Evolutionary conservation across 2,329 filamentous ascomycete species (phyloP).

Genomic region (Fusarium oxysporum): DNA sequence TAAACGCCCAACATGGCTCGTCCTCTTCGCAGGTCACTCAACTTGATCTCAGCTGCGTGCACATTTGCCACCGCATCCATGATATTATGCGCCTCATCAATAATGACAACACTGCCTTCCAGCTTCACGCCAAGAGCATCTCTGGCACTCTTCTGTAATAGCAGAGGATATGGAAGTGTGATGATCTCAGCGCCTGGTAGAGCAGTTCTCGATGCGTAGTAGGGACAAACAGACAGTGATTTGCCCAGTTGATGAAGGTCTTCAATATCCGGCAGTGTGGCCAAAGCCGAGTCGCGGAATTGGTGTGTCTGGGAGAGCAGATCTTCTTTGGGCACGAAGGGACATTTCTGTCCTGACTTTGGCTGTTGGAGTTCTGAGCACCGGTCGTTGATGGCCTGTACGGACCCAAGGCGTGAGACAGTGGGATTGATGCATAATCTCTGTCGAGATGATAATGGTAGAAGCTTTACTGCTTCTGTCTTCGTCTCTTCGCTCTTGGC

Average conservation of each 20-base stretch:
- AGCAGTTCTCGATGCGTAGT: conserved; percentile 91
- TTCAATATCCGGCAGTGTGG: conserved; percentile 92
- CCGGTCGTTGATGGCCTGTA: conserved; percentile 90
- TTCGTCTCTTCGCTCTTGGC: conserved; percentile 42
- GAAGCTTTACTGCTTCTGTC: conserved; percentile 72
- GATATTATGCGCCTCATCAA: conserved; percentile 97
- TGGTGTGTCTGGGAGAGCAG: conserved; percentile 77
- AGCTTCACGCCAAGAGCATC: conserved; percentile 89
- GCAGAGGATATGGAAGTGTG: conserved; percentile 89
- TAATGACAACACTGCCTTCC: conserved; percentile 90
- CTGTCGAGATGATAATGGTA: conserved; percentile 87
- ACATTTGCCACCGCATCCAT: conserved; percentile 94
- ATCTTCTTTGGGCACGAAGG: conserved; percentile 82
- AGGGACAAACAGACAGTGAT: conserved; percentile 86
- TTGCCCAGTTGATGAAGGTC: conserved; percentile 85
- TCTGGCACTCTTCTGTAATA: conserved; percentile 87
- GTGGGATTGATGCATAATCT: conserved; percentile 90
- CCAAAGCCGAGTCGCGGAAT: conserved; percentile 87
- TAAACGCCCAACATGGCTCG: conserved; percentile 84
- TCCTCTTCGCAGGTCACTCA: conserved; percentile 78
- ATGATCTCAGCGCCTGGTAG: conserved; percentile 90
- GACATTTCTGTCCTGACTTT: conserved; percentile 69
- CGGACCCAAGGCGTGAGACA: conserved; percentile 76
- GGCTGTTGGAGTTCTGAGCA: conserved; percentile 91
- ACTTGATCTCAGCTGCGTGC: conserved; percentile 80